Conservation (phyloP, 2,329 filamentous ascomycete genomes). For the Fusarium vanettenii region DNA sequence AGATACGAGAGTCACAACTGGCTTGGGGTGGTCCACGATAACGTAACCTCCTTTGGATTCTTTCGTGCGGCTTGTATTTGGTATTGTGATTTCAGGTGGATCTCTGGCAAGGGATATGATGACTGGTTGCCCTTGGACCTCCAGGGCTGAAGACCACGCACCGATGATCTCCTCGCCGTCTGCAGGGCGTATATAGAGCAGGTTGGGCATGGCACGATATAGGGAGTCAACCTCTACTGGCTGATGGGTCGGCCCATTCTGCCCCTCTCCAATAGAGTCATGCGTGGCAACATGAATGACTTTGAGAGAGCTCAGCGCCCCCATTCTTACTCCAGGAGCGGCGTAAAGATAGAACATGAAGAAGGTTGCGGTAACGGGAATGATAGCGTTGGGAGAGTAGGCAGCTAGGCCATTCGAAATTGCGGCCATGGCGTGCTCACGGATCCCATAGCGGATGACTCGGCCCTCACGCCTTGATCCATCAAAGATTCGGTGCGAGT, state of each 20-base stretch:
- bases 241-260: conserved; percentile 71
- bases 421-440: conserved; percentile 69
- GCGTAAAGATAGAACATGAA: conserved; percentile 67
- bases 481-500: no score
- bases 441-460: conserved; percentile 46
- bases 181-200: no score
- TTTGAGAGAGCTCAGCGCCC: conserved; percentile 63
- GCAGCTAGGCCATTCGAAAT: conserved; percentile 68
- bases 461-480: no score
- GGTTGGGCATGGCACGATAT: conserved; percentile 45
- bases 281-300: conserved; percentile 69
- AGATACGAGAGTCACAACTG: neutral
- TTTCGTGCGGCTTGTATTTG: neutral
- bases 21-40: neutral
- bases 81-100: neutral
- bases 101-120: neutral
- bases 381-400: conserved; percentile 61
- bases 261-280: conserved; percentile 55
- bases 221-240: conserved; percentile 65
- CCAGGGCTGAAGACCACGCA: neutral
- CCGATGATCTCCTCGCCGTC: no score
- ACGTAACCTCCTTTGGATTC: neutral
- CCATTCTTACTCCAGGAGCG: conserved; percentile 56
- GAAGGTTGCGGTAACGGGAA: conserved; percentile 67
- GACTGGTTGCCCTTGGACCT: neutral